These are phyloP conservation scores for Scedosporium apiospermum DNA, from an alignment of 2,329 filamentous ascomycete genomes.

Conservation along the genomic window DNA sequence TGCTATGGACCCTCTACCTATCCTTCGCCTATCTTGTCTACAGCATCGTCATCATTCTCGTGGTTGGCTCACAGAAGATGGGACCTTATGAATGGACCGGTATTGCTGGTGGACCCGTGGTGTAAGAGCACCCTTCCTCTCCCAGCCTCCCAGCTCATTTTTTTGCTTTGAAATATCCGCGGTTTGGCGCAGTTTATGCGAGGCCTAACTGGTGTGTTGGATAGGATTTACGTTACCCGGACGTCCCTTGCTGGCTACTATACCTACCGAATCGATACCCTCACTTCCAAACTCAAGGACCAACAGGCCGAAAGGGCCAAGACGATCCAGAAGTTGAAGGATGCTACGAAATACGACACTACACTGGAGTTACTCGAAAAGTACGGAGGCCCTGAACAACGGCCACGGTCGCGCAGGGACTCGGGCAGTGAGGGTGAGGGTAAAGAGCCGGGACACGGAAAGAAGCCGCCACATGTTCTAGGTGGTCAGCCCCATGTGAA, in stretches of 20 bases:
- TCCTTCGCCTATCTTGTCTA: slow-evolving; percentile 86
- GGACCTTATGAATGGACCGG: slow-evolving; percentile 68
- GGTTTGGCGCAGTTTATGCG: too few relatives aligned
- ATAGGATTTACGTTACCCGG: slow-evolving; percentile 71
- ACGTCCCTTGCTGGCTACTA: slow-evolving; percentile 60
- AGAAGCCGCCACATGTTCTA: slow-evolving; percentile 14
- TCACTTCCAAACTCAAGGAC: slow-evolving; percentile 60
- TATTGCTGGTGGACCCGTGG: slow-evolving; percentile 65
- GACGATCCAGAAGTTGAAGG: slow-evolving; percentile 90
- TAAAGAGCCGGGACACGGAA: slow-evolving; percentile 10
- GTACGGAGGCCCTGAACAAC: slow-evolving; percentile 63
- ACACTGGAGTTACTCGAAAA: slow-evolving; percentile 90
- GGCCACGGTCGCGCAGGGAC: slow-evolving; percentile 12
- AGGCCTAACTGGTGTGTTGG: not conserved
- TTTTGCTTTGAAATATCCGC: not conserved
- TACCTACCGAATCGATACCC: slow-evolving; percentile 66
- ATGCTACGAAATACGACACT: slow-evolving; percentile 90
- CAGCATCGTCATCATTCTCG: slow-evolving; percentile 69
- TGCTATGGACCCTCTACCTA: slow-evolving; percentile 83
- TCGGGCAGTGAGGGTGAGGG: slow-evolving; percentile 8
- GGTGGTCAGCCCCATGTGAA: slow-evolving; percentile 7
- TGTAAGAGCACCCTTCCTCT: slow-evolving; percentile 40
- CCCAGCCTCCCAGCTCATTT: not conserved
- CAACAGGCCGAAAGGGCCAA: slow-evolving; percentile 70
- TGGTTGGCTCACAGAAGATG: slow-evolving; percentile 76